Evolutionary conservation across 306 rosid species (phyloP).

Genomic region (Vigna trinervia): DNA sequence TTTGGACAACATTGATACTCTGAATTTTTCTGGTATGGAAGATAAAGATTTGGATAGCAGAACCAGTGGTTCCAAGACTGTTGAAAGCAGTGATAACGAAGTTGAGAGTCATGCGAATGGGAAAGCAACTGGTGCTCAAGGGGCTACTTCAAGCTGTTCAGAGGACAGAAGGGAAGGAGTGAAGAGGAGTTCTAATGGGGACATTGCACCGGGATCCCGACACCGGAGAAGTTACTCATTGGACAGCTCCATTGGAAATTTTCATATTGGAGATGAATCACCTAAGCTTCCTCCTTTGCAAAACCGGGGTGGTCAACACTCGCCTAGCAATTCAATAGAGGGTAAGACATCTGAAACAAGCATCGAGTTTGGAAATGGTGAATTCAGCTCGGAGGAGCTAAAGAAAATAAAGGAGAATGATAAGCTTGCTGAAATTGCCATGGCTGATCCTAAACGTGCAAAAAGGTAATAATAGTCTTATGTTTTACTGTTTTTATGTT

Average conservation of each 20-base stretch:
- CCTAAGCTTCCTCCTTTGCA: constrained; percentile 59
- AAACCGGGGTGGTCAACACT: constrained; percentile 52
- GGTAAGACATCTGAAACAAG: constrained; percentile 55
- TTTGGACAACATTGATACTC: constrained; percentile 64
- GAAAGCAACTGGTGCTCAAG: constrained; percentile 41
- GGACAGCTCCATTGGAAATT: constrained; percentile 79
- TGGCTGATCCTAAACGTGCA: constrained; percentile 88
- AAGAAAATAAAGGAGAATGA: constrained; percentile 77
- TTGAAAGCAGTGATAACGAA: constrained; percentile 87
- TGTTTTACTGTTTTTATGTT: not conserved
- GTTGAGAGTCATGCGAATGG: constrained; percentile 69
- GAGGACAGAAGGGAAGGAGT: constrained; percentile 72
- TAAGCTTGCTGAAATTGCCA: constrained; percentile 81
- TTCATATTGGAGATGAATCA: constrained; percentile 61
- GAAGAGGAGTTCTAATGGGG: constrained; percentile 71
- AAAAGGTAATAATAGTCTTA: constrained; percentile 60
- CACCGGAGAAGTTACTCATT: constrained; percentile 77
- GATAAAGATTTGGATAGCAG: constrained; percentile 57
- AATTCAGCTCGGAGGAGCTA: constrained; percentile 69
- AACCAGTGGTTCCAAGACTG: constrained; percentile 65
- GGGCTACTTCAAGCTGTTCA: constrained; percentile 50
- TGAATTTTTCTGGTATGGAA: constrained; percentile 66
- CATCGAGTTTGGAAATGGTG: constrained; percentile 69
- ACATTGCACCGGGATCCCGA: constrained; percentile 51
- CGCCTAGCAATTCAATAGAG: constrained; percentile 59